phyloP scores from a whole-genome alignment of 805 yeast species.

The Metschnikowia dekortorum region DNA sequence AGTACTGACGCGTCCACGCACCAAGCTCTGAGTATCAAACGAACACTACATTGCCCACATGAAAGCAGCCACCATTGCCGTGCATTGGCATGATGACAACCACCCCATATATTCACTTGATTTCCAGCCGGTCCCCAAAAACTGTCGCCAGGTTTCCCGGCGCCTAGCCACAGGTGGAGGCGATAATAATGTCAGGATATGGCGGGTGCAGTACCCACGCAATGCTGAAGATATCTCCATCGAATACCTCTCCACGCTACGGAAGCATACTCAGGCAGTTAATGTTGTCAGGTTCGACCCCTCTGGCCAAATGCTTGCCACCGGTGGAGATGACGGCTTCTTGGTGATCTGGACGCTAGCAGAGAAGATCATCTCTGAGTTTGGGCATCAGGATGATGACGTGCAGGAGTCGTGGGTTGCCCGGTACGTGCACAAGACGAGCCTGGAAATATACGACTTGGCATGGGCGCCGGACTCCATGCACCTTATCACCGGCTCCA shows the following conservation, averaged over 20 bases:
- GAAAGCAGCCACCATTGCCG: constrained; percentile 46
- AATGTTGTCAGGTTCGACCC: constrained; percentile 82
- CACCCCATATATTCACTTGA: constrained; percentile 69
- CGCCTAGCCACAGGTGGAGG: constrained; percentile 92
- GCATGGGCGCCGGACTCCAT: constrained; percentile 88
- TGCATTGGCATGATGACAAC: constrained; percentile 72
- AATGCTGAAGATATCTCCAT: constrained; percentile 32
- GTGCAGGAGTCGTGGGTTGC: constrained; percentile 71
- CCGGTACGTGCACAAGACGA: constrained; percentile 51
- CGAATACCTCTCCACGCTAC: constrained; percentile 72
- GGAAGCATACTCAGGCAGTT: constrained; percentile 92
- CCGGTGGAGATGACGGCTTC: constrained; percentile 95
- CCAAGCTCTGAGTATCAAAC: not conserved
- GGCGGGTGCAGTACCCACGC: constrained; percentile 28
- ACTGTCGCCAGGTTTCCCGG: not conserved
- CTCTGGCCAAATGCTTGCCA: constrained; percentile 66
- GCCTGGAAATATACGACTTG: constrained; percentile 83
- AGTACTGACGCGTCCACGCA: not conserved
- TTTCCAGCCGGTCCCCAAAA: constrained; percentile 45
- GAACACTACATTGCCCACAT: constrained; percentile 13
- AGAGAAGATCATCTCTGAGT: constrained; percentile 51
- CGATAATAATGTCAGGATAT: constrained; percentile 77
- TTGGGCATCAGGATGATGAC: constrained; percentile 54
- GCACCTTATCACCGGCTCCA: constrained; percentile 80
- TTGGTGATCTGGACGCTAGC: constrained; percentile 73